These are phyloP conservation scores for Zygotorulaspora danielsina DNA, from an alignment of 805 yeast genomes.

Conservation along the genomic window DNA sequence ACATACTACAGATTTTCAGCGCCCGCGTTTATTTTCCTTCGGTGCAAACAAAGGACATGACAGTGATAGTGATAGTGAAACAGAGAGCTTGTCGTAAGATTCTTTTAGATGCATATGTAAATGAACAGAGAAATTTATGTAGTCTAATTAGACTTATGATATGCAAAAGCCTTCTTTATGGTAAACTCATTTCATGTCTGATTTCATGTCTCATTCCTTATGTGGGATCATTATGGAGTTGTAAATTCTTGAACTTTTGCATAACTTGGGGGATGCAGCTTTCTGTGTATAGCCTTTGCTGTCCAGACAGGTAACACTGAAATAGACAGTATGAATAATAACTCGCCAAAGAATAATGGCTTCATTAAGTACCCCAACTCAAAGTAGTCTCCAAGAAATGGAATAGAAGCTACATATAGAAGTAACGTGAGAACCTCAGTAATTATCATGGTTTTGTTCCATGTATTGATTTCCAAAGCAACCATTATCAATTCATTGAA, in stretches of 20 bases:
- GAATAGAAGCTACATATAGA: slow-evolving; percentile 68
- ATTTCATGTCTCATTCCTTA: too few relatives aligned
- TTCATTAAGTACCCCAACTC: slow-evolving; percentile 60
- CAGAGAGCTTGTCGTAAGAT: slow-evolving; percentile 14
- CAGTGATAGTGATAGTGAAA: slow-evolving; percentile 24
- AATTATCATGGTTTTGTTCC: slow-evolving; percentile 75
- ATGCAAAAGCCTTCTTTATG: too few relatives aligned
- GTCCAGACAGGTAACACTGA: slow-evolving; percentile 90
- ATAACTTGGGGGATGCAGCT: slow-evolving; percentile 87
- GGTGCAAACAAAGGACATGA: slow-evolving; percentile 20
- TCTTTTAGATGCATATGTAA: slow-evolving; percentile 7
- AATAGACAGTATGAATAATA: slow-evolving; percentile 55
- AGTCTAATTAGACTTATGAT: too few relatives aligned
- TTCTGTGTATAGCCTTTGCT: slow-evolving; percentile 67
- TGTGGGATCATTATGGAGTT: slow-evolving; percentile 37
- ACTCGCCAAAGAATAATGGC: slow-evolving; percentile 64
- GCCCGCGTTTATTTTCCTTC: slow-evolving; percentile 37
- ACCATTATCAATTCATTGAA: slow-evolving; percentile 91
- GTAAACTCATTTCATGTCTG: too few relatives aligned
- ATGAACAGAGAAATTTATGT: slow-evolving; percentile 2
- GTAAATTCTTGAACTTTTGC: slow-evolving; percentile 84
- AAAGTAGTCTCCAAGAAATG: slow-evolving; percentile 83
- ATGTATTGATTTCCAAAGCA: slow-evolving; percentile 84
- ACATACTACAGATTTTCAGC: slow-evolving; percentile 81
- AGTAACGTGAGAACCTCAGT: slow-evolving; percentile 67